Percentiles rank a stretch among this genome's conserved stretches.
phyloP scores from a whole-genome alignment of 2,329 filamentous ascomycete species.

The Colletotrichum musicola region DNA sequence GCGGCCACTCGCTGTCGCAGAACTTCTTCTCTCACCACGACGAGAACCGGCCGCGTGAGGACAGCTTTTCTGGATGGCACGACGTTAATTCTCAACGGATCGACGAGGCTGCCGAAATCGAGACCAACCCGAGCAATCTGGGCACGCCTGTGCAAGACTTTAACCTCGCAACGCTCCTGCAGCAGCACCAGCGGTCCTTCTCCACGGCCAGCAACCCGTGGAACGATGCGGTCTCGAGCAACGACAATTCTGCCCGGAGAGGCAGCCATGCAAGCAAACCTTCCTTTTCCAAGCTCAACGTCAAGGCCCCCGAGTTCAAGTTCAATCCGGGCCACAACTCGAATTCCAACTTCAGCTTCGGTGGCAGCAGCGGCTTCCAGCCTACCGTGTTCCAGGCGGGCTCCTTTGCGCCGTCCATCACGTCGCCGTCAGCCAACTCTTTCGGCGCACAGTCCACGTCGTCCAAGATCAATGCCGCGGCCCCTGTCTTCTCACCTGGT shows the following conservation, averaged over 20 bases:
- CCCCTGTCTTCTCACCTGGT: conserved; percentile 78
- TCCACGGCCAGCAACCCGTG: conserved; percentile 74
- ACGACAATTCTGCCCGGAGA: conserved; percentile 52
- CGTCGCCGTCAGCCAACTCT: conserved; percentile 51
- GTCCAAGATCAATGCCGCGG: conserved; percentile 75
- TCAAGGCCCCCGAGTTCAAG: conserved; percentile 89
- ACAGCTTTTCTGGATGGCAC: conserved; percentile 55
- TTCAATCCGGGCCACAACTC: conserved; percentile 72
- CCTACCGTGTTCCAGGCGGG: conserved; percentile 60
- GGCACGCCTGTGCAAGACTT: conserved; percentile 71
- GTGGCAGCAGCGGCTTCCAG: conserved; percentile 60
- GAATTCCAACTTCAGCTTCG: conserved; percentile 65
- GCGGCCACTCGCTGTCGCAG: conserved; percentile 78
- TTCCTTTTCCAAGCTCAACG: conserved; percentile 85
- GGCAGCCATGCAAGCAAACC: conserved; percentile 76
- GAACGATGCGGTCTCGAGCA: conserved; percentile 63
- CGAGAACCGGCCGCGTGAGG: conserved; percentile 50
- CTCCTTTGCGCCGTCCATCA: conserved; percentile 48
- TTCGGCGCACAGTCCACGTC: conserved; percentile 56
- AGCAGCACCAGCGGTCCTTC: conserved; percentile 65
- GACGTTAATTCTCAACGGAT: conserved; percentile 54
- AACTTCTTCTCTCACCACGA: conserved; percentile 72
- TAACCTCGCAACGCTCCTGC: conserved; percentile 57
- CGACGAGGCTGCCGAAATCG: conserved; percentile 74
- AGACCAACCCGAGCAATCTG: conserved; percentile 80